phyloP scores from a whole-genome alignment of 2,329 filamentous ascomycete genomes.

The Neopestalotiopsis clavispora region DNA sequence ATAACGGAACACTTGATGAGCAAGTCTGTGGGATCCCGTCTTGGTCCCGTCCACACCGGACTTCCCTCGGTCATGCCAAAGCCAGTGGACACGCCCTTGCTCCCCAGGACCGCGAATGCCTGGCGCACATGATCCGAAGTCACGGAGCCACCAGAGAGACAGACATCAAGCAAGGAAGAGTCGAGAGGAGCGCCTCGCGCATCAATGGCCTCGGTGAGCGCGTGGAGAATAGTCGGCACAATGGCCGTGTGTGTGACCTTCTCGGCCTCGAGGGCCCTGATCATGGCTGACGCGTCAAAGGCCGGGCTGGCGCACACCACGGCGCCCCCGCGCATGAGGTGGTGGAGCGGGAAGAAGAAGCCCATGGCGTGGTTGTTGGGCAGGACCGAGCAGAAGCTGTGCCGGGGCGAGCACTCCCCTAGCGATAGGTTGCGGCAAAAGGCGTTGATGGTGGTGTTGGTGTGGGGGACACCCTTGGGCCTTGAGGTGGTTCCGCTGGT shows the following conservation, averaged over 20 bases:
- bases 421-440: slow-evolving; percentile 15
- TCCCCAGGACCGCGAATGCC: neutral
- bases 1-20: neutral
- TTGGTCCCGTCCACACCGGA: slow-evolving; percentile 6
- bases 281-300: neutral
- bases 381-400: slow-evolving; percentile 8
- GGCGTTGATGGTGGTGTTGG: slow-evolving; percentile 10
- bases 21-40: neutral
- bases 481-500: slow-evolving; percentile 10
- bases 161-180: neutral
- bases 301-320: neutral
- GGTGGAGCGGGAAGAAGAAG: slow-evolving; percentile 15
- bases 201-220: neutral
- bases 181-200: neutral
- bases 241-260: slow-evolving; percentile 7
- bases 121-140: neutral
- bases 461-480: slow-evolving; percentile 9
- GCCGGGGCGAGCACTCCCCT: neutral
- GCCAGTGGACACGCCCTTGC: neutral
- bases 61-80: slow-evolving; percentile 16
- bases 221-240: slow-evolving; percentile 6
- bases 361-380: slow-evolving; percentile 15
- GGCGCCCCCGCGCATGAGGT: slow-evolving; percentile 11
- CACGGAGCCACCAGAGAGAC: neutral
- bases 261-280: slow-evolving; percentile 3